Percentiles rank a stretch among this genome's conserved stretches.
Evolutionary conservation across 1,284 basidiomycete species (phyloP).

Genomic region (Moesziomyces sp.): DNA sequence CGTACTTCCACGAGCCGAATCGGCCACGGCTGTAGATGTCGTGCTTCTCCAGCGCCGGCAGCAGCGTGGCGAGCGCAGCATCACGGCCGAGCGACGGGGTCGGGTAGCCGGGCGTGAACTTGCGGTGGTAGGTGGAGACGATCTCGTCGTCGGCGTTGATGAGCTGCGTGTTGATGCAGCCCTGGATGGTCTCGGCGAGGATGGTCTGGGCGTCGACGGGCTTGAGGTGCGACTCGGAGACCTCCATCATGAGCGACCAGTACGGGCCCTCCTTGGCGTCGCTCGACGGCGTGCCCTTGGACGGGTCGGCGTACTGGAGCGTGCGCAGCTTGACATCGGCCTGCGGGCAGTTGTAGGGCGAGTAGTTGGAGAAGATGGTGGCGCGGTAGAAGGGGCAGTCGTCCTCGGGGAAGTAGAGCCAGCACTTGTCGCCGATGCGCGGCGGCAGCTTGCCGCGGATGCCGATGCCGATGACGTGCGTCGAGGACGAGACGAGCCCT

Average conservation of each 20-base stretch:
- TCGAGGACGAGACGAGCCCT: constrained; percentile 70
- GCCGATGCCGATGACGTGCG: constrained; percentile 72
- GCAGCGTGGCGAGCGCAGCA: constrained; percentile 69
- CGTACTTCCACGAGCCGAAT: constrained; percentile 73
- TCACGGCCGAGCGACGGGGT: constrained; percentile 71
- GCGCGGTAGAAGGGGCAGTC: constrained; percentile 73
- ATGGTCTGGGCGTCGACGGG: constrained; percentile 71
- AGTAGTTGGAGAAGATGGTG: constrained; percentile 73
- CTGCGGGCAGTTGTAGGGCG: constrained; percentile 71
- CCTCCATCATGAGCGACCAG: constrained; percentile 71
- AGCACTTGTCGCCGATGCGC: constrained; percentile 73
- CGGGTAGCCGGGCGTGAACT: constrained; percentile 71
- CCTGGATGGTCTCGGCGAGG: constrained; percentile 71
- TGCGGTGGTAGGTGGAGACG: constrained; percentile 71
- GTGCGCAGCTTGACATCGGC: constrained; percentile 69
- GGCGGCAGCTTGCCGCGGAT: constrained; percentile 71
- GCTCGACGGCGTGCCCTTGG: constrained; percentile 67
- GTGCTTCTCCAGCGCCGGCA: constrained; percentile 70
- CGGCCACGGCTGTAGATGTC: constrained; percentile 71
- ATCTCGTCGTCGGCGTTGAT: constrained; percentile 71
- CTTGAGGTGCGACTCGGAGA: constrained; percentile 71
- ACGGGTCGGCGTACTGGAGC: constrained; percentile 70
- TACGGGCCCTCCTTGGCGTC: constrained; percentile 70
- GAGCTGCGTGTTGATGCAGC: constrained; percentile 71
- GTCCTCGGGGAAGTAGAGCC: constrained; percentile 71